Evolutionary conservation across 2,329 filamentous ascomycete genomes (phyloP).

Genomic region (Sporothrix pallida): DNA sequence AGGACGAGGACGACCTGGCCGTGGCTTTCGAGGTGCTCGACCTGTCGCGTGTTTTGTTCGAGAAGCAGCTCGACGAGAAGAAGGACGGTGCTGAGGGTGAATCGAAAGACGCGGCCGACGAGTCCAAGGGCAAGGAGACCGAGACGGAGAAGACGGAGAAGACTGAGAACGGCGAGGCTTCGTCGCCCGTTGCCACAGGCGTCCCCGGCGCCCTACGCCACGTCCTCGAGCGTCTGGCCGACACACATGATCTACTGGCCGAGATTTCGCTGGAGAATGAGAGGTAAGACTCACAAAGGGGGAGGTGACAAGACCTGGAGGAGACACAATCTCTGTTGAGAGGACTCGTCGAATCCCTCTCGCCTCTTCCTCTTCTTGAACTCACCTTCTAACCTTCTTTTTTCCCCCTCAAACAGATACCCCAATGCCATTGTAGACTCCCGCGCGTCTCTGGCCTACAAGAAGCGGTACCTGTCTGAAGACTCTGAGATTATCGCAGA

Average conservation of each 20-base stretch:
- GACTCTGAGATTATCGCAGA: conserved; percentile 89
- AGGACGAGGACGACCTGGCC: conserved; percentile 74
- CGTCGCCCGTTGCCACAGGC: conserved; percentile 43
- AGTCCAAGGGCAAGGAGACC: conserved; percentile 32
- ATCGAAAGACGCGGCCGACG: conserved; percentile 6
- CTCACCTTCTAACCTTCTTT: conserved; percentile 12
- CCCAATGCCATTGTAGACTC: conserved; percentile 85
- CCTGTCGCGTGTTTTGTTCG: conserved; percentile 71
- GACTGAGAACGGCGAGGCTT: conserved; percentile 43
- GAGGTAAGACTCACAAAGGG: conserved; percentile 55
- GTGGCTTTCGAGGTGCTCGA: conserved; percentile 86
- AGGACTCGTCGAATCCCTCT: not conserved
- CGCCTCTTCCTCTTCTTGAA: conserved; percentile 13
- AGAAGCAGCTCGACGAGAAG: conserved; percentile 57
- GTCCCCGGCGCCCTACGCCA: conserved; percentile 56
- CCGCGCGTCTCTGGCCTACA: conserved; percentile 76
- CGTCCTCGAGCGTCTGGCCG: conserved; percentile 84
- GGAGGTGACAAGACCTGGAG: not conserved
- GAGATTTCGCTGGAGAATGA: conserved; percentile 98
- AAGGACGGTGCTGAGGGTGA: conserved; percentile 43
- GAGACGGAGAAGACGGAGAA: conserved; percentile 42
- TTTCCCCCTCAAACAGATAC: conserved; percentile 60
- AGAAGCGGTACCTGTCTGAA: conserved; percentile 76
- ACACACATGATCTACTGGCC: conserved; percentile 90
- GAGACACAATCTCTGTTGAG: not conserved